Base-by-base conservation (phyloP, 2,329 filamentous ascomycete genomes). In the Aspergillus sojae region DNA sequence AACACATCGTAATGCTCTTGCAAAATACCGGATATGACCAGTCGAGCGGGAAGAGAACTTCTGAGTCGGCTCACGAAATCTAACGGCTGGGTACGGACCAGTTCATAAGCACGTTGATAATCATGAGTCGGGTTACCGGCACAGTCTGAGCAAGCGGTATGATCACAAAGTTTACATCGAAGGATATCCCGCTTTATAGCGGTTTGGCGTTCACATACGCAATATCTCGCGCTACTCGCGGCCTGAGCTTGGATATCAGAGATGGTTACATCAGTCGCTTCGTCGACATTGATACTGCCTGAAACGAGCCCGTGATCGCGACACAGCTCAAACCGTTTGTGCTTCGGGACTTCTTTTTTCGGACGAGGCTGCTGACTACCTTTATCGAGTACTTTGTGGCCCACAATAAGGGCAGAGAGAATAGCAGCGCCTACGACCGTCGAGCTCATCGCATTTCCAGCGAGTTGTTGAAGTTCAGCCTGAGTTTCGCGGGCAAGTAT, bases 361-460 rank as follows among this genome's bases (percentile, higher is more conserved):
- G 59, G 11, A 21, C 46, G 26, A 16, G 50, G 23, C n/a, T 32
- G 16, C 6, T 16, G 21, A n/a, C 65, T 43, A 0, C 69, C 74
- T 30, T 64, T 61, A n/a, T 71, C 60, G 6, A 79, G 66, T n/a
- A 74, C 67, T 55, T 68, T 68, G 55, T 72, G 70, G 61, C 66
- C 75, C 28, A 75, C 72, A 43, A 88, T 83, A 1, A 94, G 74
- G 0, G 86, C 83, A 1, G 86, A 80, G 2, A 92, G 70, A 1
- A 91, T 83, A 0, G 86, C 85, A 1, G 85, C 82, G 3, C 88
- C 89, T 11, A 93, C 86, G 0, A 93, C 89, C 0, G 91, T 90
- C 0, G 87, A 87, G 1, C 86, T 88, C 91, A 94, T 94, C 0
- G 91, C 91, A 73, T 95, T 94, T 0, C 91, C 91, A 2, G 90